Evolutionary conservation across 1,284 basidiomycete genomes (phyloP).

Genomic region (Vanrija sp.): DNA sequence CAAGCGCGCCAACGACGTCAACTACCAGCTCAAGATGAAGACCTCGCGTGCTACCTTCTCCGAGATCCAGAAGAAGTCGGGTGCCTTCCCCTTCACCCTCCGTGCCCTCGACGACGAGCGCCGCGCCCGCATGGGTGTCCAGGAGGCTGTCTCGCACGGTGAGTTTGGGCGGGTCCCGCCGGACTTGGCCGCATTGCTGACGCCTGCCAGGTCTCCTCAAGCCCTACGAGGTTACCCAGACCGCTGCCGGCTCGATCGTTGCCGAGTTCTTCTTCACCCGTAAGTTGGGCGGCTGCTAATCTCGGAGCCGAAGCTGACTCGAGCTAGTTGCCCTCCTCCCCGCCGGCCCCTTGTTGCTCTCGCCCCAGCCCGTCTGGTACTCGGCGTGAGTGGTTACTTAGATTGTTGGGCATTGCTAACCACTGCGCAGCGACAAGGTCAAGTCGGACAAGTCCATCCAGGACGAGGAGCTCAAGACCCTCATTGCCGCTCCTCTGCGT

Average conservation of each 20-base stretch:
- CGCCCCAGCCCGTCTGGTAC: constrained; percentile 86
- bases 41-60: constrained; percentile 90
- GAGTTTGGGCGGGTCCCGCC: neutral
- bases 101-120: constrained; percentile 93
- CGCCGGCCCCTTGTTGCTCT: constrained; percentile 77
- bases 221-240: constrained; percentile 57
- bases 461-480: constrained; percentile 75
- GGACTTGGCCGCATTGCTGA: neutral
- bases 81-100: constrained; percentile 96
- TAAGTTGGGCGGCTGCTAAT: constrained; percentile 16
- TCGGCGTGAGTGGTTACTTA: constrained; percentile 56
- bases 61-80: constrained; percentile 96
- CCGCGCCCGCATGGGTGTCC: constrained; percentile 86
- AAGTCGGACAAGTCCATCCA: constrained; percentile 76
- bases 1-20: constrained; percentile 79
- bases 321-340: constrained; percentile 76
- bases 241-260: constrained; percentile 71
- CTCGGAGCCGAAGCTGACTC: constrained; percentile 2
- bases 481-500: constrained; percentile 73
- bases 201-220: constrained; percentile 36
- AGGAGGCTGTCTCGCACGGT: constrained; percentile 91
- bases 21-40: constrained; percentile 97
- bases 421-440: constrained; percentile 58
- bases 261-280: constrained; percentile 91
- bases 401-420: neutral